phyloP scores from a whole-genome alignment of 768 basidiomycete genomes.

The Russula foetens region DNA sequence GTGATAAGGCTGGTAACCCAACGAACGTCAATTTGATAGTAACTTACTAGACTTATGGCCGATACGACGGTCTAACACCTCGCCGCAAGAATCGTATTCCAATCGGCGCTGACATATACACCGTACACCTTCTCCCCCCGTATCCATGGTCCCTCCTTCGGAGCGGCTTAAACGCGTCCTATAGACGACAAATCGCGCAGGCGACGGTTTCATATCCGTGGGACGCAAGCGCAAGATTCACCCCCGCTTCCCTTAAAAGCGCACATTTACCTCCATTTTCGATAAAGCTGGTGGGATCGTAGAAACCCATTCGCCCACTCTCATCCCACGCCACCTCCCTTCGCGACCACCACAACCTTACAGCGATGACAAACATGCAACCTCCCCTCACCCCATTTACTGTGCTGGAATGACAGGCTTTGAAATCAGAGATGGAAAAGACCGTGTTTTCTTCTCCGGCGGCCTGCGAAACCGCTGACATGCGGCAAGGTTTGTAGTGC shows the following conservation, averaged over 20 bases:
- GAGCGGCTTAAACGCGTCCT: slow-evolving; percentile 9
- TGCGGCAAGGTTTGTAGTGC: neutral
- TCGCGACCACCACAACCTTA: neutral
- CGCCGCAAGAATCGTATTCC: neutral
- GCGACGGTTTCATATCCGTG: slow-evolving; percentile 6
- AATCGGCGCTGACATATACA: neutral
- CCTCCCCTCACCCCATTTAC: neutral
- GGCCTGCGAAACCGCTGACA: neutral
- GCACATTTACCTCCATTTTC: slow-evolving; percentile 8
- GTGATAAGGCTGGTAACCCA: neutral
- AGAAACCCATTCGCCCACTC: neutral
- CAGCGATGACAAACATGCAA: neutral
- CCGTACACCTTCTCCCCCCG: neutral
- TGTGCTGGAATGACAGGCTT: neutral
- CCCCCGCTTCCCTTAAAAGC: neutral
- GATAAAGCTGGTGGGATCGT: neutral
- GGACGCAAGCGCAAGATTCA: neutral
- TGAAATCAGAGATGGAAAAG: neutral
- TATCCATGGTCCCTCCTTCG: slow-evolving; percentile 10
- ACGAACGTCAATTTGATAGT: neutral
- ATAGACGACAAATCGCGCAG: neutral
- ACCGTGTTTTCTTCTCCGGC: neutral
- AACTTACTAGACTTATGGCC: neutral
- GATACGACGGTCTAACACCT: neutral
- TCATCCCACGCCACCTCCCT: slow-evolving; percentile 4